These are phyloP conservation scores for Globisporangium splendens DNA, from an alignment of 352 stramenopile species.

Conservation along the genomic window DNA sequence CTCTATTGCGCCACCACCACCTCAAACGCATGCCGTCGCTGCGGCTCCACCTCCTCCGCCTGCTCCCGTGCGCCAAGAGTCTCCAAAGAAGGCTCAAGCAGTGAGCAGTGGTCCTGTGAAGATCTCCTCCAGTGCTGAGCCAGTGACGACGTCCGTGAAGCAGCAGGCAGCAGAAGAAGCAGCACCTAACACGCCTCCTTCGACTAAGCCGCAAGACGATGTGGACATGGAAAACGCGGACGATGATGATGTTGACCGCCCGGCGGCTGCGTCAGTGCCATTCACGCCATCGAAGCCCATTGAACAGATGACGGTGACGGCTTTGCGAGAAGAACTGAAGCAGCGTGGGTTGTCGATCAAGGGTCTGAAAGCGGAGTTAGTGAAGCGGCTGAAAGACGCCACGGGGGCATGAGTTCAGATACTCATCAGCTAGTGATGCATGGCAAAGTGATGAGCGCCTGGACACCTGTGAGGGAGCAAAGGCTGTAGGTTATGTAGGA, in stretches of 20 bases:
- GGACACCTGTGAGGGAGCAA: background rate
- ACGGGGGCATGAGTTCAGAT: constrained; percentile 10
- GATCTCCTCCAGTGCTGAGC: background rate
- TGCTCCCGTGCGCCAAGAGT: constrained; percentile 3
- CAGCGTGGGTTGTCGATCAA: constrained; percentile 71
- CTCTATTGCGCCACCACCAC: constrained; percentile 12
- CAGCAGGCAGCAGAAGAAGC: constrained; percentile 17
- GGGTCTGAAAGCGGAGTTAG: constrained; percentile 80
- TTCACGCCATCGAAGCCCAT: constrained; percentile 73
- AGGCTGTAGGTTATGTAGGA: too few species aligned
- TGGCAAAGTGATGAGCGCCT: background rate
- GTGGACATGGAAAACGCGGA: constrained; percentile 56
- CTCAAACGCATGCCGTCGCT: constrained; percentile 15
- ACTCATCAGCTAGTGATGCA: too few species aligned
- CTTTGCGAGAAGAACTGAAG: constrained; percentile 74
- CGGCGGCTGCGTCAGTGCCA: constrained; percentile 19
- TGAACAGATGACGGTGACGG: constrained; percentile 68
- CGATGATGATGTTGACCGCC: constrained; percentile 1
- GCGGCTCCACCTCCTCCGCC: constrained; percentile 22
- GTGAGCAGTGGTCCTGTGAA: constrained; percentile 12
- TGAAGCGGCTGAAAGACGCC: constrained; percentile 76
- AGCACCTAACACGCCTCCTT: constrained; percentile 9
- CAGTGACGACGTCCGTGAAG: background rate
- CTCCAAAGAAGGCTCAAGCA: constrained; percentile 16
- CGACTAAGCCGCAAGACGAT: constrained; percentile 14